phyloP scores from a whole-genome alignment of 164 flowering plant species.

The Annona cherimola region DNA sequence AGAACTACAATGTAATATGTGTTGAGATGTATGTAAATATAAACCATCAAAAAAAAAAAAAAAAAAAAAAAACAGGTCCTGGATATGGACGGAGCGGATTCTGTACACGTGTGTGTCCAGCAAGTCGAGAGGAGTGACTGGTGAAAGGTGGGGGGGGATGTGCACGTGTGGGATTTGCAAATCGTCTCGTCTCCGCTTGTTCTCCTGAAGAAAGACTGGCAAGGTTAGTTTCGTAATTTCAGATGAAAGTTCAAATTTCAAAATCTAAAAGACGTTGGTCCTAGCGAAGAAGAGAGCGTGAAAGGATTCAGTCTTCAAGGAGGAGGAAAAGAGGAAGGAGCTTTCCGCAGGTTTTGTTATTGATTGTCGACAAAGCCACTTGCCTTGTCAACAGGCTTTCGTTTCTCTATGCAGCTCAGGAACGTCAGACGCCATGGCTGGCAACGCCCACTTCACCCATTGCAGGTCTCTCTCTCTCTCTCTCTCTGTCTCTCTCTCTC shows the following conservation, averaged over 20 bases:
- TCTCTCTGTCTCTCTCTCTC: not conserved
- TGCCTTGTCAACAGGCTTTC: not conserved
- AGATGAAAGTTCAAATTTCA: constrained; percentile 2
- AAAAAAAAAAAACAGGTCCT: no score
- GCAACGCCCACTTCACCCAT: constrained; percentile 87
- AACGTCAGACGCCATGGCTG: constrained; percentile 89
- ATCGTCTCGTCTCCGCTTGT: no score
- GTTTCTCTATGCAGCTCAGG: not conserved
- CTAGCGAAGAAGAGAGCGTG: not conserved
- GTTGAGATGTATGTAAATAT: no score
- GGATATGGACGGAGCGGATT: not conserved
- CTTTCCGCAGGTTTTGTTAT: not conserved
- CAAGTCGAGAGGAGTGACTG: not conserved
- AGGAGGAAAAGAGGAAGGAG: not conserved
- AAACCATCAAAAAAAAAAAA: no score
- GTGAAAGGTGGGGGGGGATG: not conserved
- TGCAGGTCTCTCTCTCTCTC: constrained; percentile 50
- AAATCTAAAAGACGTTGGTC: not conserved
- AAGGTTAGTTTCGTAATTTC: not conserved
- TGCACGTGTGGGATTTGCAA: not conserved
- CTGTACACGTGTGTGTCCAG: not conserved
- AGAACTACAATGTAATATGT: no score
- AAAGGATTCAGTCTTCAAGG: not conserved
- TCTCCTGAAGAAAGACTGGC: not conserved
- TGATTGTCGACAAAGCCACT: not conserved